Evolutionary conservation across 768 basidiomycete species (phyloP).

Genomic region (Punctularia strigosozonata): DNA sequence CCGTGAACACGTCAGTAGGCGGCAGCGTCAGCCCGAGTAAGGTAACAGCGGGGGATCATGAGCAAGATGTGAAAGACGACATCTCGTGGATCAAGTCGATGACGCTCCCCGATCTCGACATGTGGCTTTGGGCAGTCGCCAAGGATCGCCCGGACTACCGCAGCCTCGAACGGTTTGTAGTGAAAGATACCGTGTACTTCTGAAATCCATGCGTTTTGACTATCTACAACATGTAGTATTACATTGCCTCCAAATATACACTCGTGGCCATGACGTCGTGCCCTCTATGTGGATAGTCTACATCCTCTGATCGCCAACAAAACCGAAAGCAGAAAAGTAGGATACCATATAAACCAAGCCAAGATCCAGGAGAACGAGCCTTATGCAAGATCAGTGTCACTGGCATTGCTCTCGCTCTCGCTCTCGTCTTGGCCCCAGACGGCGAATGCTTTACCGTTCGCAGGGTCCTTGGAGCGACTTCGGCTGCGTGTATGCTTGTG

Average conservation of each 20-base stretch:
- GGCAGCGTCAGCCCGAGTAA: background rate
- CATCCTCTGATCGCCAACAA: too few species aligned
- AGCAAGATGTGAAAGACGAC: constrained; percentile 14
- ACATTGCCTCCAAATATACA: too few species aligned
- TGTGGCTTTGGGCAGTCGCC: constrained; percentile 76
- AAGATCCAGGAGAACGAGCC: too few species aligned
- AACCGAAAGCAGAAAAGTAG: too few species aligned
- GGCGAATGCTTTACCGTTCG: constrained; percentile 56
- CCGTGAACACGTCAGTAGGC: too few species aligned
- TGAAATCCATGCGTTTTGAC: too few species aligned
- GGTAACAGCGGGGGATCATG: constrained; percentile 5
- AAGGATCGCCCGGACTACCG: constrained; percentile 71
- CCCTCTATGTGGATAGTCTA: too few species aligned
- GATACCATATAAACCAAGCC: too few species aligned
- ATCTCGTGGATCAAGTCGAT: constrained; percentile 43
- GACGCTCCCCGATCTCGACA: constrained; percentile 50
- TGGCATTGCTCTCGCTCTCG: constrained; percentile 74
- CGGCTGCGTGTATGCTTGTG: constrained; percentile 9
- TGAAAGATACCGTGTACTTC: constrained; percentile 58
- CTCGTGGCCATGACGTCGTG: too few species aligned
- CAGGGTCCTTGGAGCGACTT: constrained; percentile 21
- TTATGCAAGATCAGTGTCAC: constrained; percentile 67
- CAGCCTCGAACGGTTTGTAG: constrained; percentile 51
- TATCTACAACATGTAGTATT: too few species aligned
- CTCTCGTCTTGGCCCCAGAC: constrained; percentile 86